Conservation (phyloP, 768 basidiomycete genomes). For the Krasilnikovozyma curviuscula region DNA sequence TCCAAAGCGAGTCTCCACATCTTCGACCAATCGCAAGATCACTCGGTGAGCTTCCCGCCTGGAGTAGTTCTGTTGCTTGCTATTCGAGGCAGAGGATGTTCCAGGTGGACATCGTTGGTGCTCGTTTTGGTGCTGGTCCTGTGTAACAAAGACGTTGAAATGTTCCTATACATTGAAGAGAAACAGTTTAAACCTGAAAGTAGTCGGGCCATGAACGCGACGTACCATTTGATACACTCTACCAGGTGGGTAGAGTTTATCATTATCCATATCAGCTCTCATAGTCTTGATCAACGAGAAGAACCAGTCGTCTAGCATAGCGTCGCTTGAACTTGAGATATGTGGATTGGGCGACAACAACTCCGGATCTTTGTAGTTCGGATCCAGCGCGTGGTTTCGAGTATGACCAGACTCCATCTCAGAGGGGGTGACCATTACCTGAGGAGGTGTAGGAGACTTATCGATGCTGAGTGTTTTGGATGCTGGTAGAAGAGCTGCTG, state of each 20-base stretch:
- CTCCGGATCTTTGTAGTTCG: conserved; percentile 17
- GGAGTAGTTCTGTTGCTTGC: conserved; percentile 1
- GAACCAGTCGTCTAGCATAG: neutral
- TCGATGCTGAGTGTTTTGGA: neutral
- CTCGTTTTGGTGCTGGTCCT: conserved; percentile 1
- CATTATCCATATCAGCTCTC: conserved; percentile 26
- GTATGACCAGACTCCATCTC: conserved; percentile 15
- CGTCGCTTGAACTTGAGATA: neutral
- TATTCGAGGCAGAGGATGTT: conserved; percentile 8
- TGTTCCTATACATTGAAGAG: conserved; percentile 11
- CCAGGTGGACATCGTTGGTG: conserved; percentile 15
- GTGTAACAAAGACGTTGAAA: conserved; percentile 17
- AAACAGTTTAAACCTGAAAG: neutral
- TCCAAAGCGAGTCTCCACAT: conserved; percentile 17
- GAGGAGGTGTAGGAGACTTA: conserved; percentile 1
- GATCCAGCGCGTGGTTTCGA: conserved; percentile 16
- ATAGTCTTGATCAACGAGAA: conserved; percentile 24
- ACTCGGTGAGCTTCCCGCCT: conserved; percentile 15
- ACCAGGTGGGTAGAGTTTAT: conserved; percentile 28
- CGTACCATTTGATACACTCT: conserved; percentile 22
- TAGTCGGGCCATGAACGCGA: neutral
- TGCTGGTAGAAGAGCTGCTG: neutral
- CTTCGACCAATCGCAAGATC: conserved; percentile 15
- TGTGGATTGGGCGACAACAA: neutral
- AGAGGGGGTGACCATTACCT: conserved; percentile 11